Base-by-base conservation (phyloP, 2,329 filamentous ascomycete species). In the Cordyceps tenuipes region DNA sequence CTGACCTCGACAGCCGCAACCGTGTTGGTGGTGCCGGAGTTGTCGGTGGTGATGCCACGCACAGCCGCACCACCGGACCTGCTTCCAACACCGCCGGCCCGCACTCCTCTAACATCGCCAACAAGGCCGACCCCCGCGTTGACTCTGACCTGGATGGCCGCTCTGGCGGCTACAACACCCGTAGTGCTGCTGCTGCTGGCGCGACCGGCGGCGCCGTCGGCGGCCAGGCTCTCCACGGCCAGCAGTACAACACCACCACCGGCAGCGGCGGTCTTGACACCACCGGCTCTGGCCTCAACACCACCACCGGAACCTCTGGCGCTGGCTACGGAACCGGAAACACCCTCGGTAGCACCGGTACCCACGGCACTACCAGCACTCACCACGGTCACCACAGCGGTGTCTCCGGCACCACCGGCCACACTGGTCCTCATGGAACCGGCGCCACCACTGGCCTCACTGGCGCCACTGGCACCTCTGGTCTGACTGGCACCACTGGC, bases 71-170 rank as follows among this genome's bases (percentile, higher is more conserved):
- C 47, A 66, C 50, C 26, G 66, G 66, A 44, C 36, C 58, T 41
- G 56, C 56, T 12, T 60, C 57, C 36, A 54, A 54, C 52, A 69
- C 68, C 52, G 66, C 70, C 36, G 70, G 79, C 12, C 76, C 76
- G 17, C 77, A 82, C 67, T 65, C 63, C 61, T 74, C 72, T 9
- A 74, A 76, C 54, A 6, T 73, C 12, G 71, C 72, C 19, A 83
- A 83, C 68, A 77, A 78, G 39, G 65, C 69, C 6, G 81, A 83
- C 65, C 80, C 80, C 23, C 73, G 79, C 17, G 71, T 82, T 47
- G 79, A 83, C 66, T 79, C 76, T 43, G 78, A 83, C 66, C 71
- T 76, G 10, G 77, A 79, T 61, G 69, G 71, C 26, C 70, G 66
- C 54, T 17, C 39, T 8, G 66, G 48, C 17, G 49, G 57, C 57